Evolutionary conservation across 345 rosid genomes (phyloP), one percentile per base, ranked within the genome.

Genomic region (Aquilaria sinensis): DNA sequence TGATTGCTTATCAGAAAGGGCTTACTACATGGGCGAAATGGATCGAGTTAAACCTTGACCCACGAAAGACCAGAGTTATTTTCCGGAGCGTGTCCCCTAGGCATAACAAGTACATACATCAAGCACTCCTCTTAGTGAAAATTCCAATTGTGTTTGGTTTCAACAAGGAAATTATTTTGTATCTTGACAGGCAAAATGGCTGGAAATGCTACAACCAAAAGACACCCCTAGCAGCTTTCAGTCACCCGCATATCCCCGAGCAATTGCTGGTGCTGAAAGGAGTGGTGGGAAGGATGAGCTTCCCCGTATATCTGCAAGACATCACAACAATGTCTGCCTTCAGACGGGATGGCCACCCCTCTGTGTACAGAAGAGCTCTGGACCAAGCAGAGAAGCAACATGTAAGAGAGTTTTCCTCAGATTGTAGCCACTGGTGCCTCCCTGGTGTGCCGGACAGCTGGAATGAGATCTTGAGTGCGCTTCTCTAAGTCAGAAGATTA

Each of bases 401-500:
- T 56, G 70, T 58, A 0, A 47, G 34, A 47, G 82, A 71, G 45
- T 34, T 73, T 57, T 73, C 86, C 2, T 86, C 96, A 10, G 98
- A 93, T 51, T 93, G 98, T 31, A 90, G 89, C 83, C 97, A 93
- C 56, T 93, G 98, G 98, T 93, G 97, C 65, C 92, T 93, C 64
- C 98, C 98, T 29, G 98, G 97, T 1, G 97, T 93, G 15, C 97
- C 98, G 0, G 97, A 93, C 65, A 75, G 72, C 51, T 93, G 97
- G 98, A 93, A 90, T 71, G 97, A 91, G 81, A 86, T 92, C 94
- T 70, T 92, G 56, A 74, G 64, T 74, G 84, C 75, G 6, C 46
- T 82, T 43, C 84, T 85, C 67, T 85, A 63, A 69, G 61, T 33
- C 12, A 31, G 55, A 41, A 29, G 23, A 23, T 23, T 23, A 23